phyloP scores from a whole-genome alignment of 495 filamentous ascomycete species.

The Lineolata rhizophorae region DNA sequence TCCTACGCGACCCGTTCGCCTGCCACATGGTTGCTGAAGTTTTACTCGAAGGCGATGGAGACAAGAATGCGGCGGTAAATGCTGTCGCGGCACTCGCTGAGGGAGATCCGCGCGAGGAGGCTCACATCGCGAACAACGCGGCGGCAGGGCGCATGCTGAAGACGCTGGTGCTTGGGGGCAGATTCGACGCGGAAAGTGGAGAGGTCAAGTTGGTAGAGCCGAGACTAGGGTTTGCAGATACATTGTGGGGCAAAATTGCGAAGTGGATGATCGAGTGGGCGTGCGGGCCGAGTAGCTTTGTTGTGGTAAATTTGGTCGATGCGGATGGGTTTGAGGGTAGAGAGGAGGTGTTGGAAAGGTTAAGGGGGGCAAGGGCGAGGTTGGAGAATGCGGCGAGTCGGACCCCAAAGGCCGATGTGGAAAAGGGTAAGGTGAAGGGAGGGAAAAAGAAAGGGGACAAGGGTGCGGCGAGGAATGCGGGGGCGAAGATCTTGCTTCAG shows the following conservation, averaged over 20 bases:
- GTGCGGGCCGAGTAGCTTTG: slow-evolving; percentile 56
- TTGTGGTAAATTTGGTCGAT: slow-evolving; percentile 61
- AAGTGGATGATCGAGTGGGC: slow-evolving; percentile 70
- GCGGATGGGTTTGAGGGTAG: slow-evolving; percentile 50
- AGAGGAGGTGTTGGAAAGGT: slow-evolving; percentile 36
- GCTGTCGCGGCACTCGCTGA: slow-evolving; percentile 49
- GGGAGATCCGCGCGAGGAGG: slow-evolving; percentile 33
- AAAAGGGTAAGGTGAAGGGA: slow-evolving; percentile 20
- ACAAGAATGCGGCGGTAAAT: slow-evolving; percentile 43
- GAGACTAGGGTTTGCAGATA: slow-evolving; percentile 52
- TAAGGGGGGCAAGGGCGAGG: slow-evolving; percentile 34
- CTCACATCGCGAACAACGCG: slow-evolving; percentile 34
- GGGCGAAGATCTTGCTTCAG: slow-evolving; percentile 32
- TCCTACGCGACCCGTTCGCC: slow-evolving; percentile 58
- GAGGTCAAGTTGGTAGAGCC: slow-evolving; percentile 46
- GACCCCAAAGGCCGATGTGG: slow-evolving; percentile 15
- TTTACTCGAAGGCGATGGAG: slow-evolving; percentile 50
- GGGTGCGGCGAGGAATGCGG: slow-evolving; percentile 26
- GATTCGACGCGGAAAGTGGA: slow-evolving; percentile 49
- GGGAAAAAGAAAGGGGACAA: slow-evolving; percentile 18
- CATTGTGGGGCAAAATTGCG: slow-evolving; percentile 56
- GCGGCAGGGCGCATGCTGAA: slow-evolving; percentile 74
- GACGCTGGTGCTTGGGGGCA: slow-evolving; percentile 66
- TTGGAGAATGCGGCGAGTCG: slow-evolving; percentile 27
- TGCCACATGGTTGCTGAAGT: slow-evolving; percentile 72